Conservation (phyloP, 2,329 filamentous ascomycete species). For the Ciborinia camelliae region DNA sequence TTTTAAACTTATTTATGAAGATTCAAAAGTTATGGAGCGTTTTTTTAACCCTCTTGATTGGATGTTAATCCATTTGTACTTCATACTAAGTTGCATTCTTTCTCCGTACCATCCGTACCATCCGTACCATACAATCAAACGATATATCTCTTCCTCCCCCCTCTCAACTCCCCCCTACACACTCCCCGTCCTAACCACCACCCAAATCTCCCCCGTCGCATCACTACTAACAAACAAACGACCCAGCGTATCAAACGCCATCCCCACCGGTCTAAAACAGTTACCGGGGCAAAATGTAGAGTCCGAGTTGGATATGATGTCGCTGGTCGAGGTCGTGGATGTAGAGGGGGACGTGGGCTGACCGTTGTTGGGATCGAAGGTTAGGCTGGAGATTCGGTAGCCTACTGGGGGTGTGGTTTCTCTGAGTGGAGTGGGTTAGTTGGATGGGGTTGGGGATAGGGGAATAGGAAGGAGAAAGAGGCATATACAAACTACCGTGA, state of each 20-base stretch:
- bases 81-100: too few relatives aligned
- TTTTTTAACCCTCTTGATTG: too few relatives aligned
- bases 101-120: too few relatives aligned
- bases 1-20: too few relatives aligned
- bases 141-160: too few relatives aligned
- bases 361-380: conserved; percentile 41
- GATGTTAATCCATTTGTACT: too few relatives aligned
- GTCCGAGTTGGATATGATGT: conserved; percentile 56
- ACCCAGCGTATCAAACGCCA: conserved; percentile 45
- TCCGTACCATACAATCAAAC: too few relatives aligned
- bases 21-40: too few relatives aligned
- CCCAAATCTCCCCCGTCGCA: conserved; percentile 62
- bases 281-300: conserved; percentile 49
- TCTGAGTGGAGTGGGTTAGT: not conserved
- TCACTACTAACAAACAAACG: conserved; percentile 28
- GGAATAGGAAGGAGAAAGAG: conserved; percentile 13
- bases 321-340: conserved; percentile 48
- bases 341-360: conserved; percentile 41
- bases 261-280: conserved; percentile 62
- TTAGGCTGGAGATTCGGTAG: conserved; percentile 45
- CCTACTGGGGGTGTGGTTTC: conserved; percentile 42
- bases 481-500: conserved; percentile 22
- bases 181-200: conserved; percentile 41
- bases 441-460: not conserved
- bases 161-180: not conserved